A percentile compares a stretch with the other conserved stretches of the same genome.
These are phyloP conservation scores for Exophiala viscosa DNA, from an alignment of 2,329 filamentous ascomycete genomes.

Conservation along the genomic window DNA sequence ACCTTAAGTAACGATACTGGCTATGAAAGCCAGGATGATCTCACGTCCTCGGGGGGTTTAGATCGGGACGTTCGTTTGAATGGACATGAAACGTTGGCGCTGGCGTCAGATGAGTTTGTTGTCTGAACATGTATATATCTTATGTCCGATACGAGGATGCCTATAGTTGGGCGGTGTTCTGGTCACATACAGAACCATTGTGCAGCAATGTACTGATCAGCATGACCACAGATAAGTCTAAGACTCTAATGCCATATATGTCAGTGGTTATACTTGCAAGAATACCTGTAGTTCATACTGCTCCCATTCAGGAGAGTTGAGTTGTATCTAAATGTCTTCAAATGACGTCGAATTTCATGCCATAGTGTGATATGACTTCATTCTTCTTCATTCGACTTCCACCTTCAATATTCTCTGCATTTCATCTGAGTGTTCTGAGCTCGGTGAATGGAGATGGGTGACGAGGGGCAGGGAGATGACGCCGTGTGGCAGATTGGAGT, in stretches of 20 bases:
- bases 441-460: neutral
- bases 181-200: neutral
- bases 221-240: neutral
- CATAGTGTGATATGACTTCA: neutral
- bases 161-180: neutral
- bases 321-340: neutral
- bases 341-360: constrained; percentile 1
- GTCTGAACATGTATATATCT: constrained; percentile 2
- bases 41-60: constrained; percentile 11
- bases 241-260: neutral
- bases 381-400: neutral
- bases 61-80: neutral
- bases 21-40: constrained; percentile 34
- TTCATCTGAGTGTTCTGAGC: neutral
- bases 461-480: constrained; percentile 3
- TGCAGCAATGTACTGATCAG: neutral
- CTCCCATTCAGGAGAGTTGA: too few relatives aligned
- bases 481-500: constrained; percentile 55
- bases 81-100: neutral
- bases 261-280: too few relatives aligned
- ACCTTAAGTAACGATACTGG: constrained; percentile 39
- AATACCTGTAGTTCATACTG: too few relatives aligned
- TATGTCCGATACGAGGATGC: neutral
- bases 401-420: neutral
- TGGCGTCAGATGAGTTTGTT: neutral